phyloP scores from a whole-genome alignment of 2,329 filamentous ascomycete genomes.

The Trichoderma sp. region DNA sequence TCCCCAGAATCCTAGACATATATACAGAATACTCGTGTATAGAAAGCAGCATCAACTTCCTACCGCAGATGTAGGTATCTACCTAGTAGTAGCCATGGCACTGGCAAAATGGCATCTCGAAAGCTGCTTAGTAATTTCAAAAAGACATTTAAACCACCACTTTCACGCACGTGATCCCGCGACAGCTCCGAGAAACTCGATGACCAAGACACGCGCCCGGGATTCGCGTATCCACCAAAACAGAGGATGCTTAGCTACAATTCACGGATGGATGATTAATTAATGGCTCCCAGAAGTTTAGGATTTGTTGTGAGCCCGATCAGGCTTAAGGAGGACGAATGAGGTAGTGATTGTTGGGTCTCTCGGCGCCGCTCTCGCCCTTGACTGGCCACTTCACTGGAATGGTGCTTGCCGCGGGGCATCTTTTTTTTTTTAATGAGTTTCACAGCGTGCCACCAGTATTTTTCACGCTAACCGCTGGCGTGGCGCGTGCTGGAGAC shows the following conservation, averaged over 20 bases:
- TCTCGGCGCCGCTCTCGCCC: constrained; percentile 1
- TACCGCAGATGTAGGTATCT: not conserved
- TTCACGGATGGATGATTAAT: not conserved
- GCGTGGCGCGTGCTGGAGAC: constrained; percentile 35
- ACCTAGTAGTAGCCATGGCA: not conserved
- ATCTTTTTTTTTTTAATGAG: constrained; percentile 12
- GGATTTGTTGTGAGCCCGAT: constrained; percentile 6
- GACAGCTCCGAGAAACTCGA: not conserved
- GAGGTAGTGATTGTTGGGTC: constrained; percentile 10
- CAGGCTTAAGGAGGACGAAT: constrained; percentile 10
- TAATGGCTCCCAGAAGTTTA: not conserved
- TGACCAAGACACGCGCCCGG: constrained; percentile 16
- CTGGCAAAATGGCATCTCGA: not conserved
- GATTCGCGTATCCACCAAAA: constrained; percentile 19
- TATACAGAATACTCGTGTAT: not conserved
- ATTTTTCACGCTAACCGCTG: constrained; percentile 35
- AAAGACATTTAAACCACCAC: not conserved
- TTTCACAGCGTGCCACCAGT: constrained; percentile 20
- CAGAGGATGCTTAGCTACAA: not conserved
- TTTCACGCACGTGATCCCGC: constrained; percentile 8
- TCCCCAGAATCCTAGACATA: constrained; percentile 13
- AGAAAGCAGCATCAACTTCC: not conserved
- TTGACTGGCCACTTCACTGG: constrained; percentile 17
- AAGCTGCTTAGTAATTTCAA: not conserved
- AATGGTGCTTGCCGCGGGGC: constrained; percentile 16